Conservation (phyloP, 345 rosid species). For the Lumnitzera littorea region DNA sequence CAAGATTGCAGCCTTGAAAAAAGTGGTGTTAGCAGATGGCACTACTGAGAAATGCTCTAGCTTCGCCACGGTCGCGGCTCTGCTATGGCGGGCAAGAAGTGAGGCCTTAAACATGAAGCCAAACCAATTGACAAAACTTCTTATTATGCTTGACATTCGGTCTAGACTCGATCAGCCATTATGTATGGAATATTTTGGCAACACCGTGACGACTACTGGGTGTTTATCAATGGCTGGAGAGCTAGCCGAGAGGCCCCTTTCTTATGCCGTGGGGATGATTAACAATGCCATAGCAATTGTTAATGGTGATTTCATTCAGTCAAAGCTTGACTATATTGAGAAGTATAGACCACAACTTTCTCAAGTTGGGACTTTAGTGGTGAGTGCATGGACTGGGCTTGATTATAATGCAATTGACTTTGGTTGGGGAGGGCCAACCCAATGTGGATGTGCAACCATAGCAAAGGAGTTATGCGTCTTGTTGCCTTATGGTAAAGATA, state of each 20-base stretch:
- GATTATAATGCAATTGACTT: conserved; percentile 9
- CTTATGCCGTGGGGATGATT: conserved; percentile 9
- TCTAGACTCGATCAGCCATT: conserved; percentile 5
- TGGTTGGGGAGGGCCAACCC: conserved; percentile 22
- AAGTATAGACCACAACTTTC: conserved; percentile 8
- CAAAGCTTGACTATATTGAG: conserved; percentile 10
- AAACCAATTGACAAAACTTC: background rate
- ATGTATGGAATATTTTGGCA: conserved; percentile 8
- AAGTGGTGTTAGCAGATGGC: conserved; percentile 1
- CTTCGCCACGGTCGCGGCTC: conserved; percentile 2
- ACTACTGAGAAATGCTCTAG: conserved; percentile 4
- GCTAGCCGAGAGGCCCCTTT: conserved; percentile 9
- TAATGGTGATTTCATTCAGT: conserved; percentile 11
- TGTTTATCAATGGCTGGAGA: conserved; percentile 9
- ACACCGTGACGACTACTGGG: conserved; percentile 5
- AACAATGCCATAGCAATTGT: conserved; percentile 6
- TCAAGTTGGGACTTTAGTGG: conserved; percentile 11
- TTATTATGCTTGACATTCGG: conserved; percentile 11
- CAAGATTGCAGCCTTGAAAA: conserved; percentile 5
- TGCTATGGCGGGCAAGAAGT: too few relatives aligned
- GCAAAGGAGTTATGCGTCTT: conserved; percentile 17
- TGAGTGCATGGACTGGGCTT: conserved; percentile 22
- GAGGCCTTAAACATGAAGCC: too few relatives aligned
- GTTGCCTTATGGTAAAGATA: conserved; percentile 6
- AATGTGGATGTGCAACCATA: conserved; percentile 10